Base-by-base conservation (phyloP, 2,329 filamentous ascomycete genomes). In the Lachnellula subtilissima region DNA sequence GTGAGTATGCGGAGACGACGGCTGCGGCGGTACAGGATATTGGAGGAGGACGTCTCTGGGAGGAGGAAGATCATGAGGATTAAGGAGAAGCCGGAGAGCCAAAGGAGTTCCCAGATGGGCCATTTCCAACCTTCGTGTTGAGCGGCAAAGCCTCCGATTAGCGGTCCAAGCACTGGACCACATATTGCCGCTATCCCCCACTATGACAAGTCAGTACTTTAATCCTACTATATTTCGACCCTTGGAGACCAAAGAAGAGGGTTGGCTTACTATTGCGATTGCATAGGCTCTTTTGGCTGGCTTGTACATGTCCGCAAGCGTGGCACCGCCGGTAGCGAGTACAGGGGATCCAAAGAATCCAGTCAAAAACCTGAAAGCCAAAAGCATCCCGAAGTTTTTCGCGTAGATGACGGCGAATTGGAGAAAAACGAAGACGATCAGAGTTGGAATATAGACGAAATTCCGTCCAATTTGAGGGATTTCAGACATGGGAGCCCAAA, bases 401-500 rank as follows among this genome's bases (percentile, higher is more conserved):
- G 76, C 75, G n/a, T 77, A 70, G 2, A 75, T 72, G 4, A 75
- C 74, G 1, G 72, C 74, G 8, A 80, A 70, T 45, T 79, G 72
- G 49, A 83, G 69, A 37, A 78, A 72, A 53, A 88, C 82, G 65
- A 88, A 90, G 22, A 88, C 73, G 52, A 81, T 78, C 69, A 89
- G 84, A 4, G 85, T 86, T 60, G 81, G 69, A 43, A 88, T 80
- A 69, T 89, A 89, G 2, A 86, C 78, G 0, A 81, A 80, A 64
- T 85, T 89, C 7, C 87, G 77, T 1, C 87, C 86, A 52, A 89
- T 78, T 46, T 76, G 67, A 0, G 86, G 84, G 15, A 89, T 81
- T 71, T 89, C 87, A 43, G 76, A 80, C 53, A 89, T 69, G 0
- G 86, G 87, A 0, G 83, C 82, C 71, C 82, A 88, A 36, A 89